Evolutionary conservation across 73 alveolate genomes (phyloP).

Genomic region (Effrenium voratum): DNA sequence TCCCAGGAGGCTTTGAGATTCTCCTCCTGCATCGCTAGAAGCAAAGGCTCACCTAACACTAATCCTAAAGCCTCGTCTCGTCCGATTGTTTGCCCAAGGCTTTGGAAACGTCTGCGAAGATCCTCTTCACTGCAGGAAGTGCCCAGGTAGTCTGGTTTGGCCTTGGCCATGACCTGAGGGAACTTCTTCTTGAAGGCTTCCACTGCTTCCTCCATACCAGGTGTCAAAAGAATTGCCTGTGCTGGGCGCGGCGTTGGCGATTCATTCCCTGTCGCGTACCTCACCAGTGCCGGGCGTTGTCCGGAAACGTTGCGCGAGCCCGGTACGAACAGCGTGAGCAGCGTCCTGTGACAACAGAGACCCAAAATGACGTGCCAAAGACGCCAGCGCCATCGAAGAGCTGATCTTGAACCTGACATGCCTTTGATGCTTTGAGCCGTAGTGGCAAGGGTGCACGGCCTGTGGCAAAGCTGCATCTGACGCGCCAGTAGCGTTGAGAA

Average conservation of each 20-base stretch:
- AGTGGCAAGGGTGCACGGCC: too few species aligned
- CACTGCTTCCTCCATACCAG: constrained; percentile 29
- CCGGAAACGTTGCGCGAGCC: too few species aligned
- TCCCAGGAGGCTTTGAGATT: constrained; percentile 48
- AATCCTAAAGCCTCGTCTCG: constrained; percentile 46
- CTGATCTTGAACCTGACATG: too few species aligned
- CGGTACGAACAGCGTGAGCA: too few species aligned
- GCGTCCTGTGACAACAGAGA: too few species aligned
- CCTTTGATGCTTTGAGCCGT: too few species aligned
- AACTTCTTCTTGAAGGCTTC: constrained; percentile 43
- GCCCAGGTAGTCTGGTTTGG: constrained; percentile 48
- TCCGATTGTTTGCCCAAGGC: constrained; percentile 28
- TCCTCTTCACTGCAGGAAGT: constrained; percentile 41
- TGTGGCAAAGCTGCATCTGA: too few species aligned
- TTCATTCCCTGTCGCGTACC: too few species aligned
- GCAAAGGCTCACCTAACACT: background rate
- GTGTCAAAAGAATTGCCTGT: constrained; percentile 3
- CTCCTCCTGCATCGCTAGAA: constrained; percentile 49
- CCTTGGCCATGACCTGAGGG: constrained; percentile 48
- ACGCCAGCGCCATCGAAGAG: too few species aligned
- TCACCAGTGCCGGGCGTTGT: too few species aligned
- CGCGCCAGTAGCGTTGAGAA: too few species aligned
- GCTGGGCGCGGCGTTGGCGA: background rate
- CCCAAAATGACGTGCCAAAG: too few species aligned
- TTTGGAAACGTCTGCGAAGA: constrained; percentile 42